Percentiles rank a stretch among this genome's conserved stretches.
phyloP scores from a whole-genome alignment of 371 early-diverging fungal genomes.

The Umbelopsis sp. region DNA sequence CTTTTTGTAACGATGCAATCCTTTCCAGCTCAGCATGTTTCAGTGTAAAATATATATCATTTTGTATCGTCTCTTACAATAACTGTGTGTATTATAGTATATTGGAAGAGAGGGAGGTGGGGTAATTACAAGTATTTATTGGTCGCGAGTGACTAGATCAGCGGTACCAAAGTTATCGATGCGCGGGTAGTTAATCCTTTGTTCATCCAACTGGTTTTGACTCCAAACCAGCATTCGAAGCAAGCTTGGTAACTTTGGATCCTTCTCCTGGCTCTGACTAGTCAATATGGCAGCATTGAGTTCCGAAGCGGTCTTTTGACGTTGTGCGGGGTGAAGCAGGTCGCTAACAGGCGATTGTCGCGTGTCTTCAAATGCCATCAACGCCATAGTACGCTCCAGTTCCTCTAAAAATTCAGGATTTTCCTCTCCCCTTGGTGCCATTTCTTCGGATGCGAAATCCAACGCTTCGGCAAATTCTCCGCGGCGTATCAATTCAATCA shows the following conservation, averaged over 20 bases:
- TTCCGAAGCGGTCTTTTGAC: constrained; percentile 92
- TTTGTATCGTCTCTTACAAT: neutral
- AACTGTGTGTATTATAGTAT: neutral
- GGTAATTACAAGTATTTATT: neutral
- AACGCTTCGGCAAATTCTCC: constrained; percentile 84
- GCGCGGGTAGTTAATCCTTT: constrained; percentile 74
- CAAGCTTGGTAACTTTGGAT: constrained; percentile 89
- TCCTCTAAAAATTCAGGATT: constrained; percentile 93
- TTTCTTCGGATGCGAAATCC: constrained; percentile 95
- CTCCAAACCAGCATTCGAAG: constrained; percentile 92
- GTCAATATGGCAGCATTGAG: constrained; percentile 91
- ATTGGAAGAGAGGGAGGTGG: neutral
- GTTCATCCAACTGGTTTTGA: constrained; percentile 85
- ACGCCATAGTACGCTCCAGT: constrained; percentile 93
- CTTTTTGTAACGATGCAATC: neutral
- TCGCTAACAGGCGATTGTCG: constrained; percentile 75
- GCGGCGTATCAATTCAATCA: constrained; percentile 91
- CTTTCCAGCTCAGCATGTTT: neutral
- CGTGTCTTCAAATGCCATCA: constrained; percentile 86
- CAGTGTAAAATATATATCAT: constrained; percentile 18
- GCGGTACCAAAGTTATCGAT: constrained; percentile 84
- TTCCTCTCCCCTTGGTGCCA: constrained; percentile 96
- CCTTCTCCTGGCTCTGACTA: constrained; percentile 90
- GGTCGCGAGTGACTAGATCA: constrained; percentile 60
- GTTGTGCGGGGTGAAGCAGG: constrained; percentile 82